Evolutionary conservation across 2,329 filamentous ascomycete genomes (phyloP).

Genomic region (Aspergillus melleus): DNA sequence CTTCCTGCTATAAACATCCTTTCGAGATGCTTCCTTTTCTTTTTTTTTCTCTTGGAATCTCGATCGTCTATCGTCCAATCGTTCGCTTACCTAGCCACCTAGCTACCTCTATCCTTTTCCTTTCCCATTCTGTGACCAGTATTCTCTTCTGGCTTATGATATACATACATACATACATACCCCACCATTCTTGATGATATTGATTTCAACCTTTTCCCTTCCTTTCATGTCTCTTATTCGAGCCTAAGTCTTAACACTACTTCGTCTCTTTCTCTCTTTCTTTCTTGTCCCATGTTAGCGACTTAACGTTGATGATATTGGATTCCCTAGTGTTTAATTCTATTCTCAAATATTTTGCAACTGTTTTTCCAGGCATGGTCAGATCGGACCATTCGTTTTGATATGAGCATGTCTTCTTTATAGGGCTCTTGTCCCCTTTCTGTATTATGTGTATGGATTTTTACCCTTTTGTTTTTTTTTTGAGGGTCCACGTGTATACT

Average conservation of each 20-base stretch:
- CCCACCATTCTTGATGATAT: slow-evolving; percentile 13
- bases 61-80: neutral
- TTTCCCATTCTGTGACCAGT: neutral
- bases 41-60: neutral
- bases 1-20: neutral
- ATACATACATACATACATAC: slow-evolving; percentile 22
- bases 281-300: neutral
- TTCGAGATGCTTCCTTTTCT: neutral
- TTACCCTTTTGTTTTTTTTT: no score
- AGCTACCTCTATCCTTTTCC: neutral
- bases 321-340: neutral
- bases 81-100: no score
- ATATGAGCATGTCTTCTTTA: no score
- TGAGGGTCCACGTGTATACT: no score
- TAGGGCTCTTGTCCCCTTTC: no score
- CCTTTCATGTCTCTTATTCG: neutral
- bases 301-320: neutral
- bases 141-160: slow-evolving; percentile 10
- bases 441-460: no score
- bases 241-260: neutral
- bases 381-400: no score
- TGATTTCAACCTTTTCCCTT: slow-evolving; percentile 2
- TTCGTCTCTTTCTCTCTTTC: neutral
- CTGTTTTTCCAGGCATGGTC: no score
- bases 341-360: no score